Conservation (phyloP, 805 yeast species). For the Brettanomyces bruxellensis region DNA sequence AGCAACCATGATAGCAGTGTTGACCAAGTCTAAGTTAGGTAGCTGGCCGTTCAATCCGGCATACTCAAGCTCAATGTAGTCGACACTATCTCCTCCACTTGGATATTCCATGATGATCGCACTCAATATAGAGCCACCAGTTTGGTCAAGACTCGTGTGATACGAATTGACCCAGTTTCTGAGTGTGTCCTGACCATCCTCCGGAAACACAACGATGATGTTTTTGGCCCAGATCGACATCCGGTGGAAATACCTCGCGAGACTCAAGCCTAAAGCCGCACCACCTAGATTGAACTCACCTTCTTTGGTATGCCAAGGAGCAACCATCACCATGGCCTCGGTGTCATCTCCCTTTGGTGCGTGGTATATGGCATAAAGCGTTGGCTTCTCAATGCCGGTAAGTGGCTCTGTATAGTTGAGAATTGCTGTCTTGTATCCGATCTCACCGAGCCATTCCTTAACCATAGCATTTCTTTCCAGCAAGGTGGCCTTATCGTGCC, state of each 20-base stretch:
- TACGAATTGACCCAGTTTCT: conserved; percentile 92
- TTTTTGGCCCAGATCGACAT: conserved; percentile 96
- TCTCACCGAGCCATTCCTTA: conserved; percentile 51
- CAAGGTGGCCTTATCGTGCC: conserved; percentile 26
- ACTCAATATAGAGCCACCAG: conserved; percentile 91
- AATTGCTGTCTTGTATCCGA: conserved; percentile 60
- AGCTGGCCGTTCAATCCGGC: conserved; percentile 93
- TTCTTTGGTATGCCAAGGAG: conserved; percentile 76
- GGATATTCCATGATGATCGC: conserved; percentile 82
- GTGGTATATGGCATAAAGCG: conserved; percentile 71
- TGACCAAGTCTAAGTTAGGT: conserved; percentile 86
- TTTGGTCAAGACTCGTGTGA: conserved; percentile 71
- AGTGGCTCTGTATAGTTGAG: conserved; percentile 20
- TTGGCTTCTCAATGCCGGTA: conserved; percentile 13
- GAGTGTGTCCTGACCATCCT: conserved; percentile 57
- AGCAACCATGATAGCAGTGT: conserved; percentile 65
- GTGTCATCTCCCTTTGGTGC: conserved; percentile 96
- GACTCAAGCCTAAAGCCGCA: conserved; percentile 56
- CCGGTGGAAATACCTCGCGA: conserved; percentile 72
- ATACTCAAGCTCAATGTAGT: conserved; percentile 63
- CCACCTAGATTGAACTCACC: conserved; percentile 71
- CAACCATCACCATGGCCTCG: conserved; percentile 84
- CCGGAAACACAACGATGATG: conserved; percentile 76
- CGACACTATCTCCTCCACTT: conserved; percentile 52
- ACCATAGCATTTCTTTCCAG: conserved; percentile 37